Conservation (phyloP, 805 yeast genomes). For the Monosporozyma servazzii region DNA sequence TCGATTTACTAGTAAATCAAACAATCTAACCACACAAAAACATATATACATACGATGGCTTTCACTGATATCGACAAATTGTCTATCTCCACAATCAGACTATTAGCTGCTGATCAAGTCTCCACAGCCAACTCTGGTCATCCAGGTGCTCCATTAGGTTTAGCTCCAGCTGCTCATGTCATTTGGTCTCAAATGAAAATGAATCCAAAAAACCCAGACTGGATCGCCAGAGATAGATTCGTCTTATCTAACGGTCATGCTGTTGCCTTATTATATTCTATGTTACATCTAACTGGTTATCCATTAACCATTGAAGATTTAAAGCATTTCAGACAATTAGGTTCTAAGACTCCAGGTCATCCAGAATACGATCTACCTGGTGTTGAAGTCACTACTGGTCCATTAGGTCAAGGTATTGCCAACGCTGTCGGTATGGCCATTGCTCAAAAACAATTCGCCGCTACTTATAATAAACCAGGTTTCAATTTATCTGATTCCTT, state of each 20-base stretch:
- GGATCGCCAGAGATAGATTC: slow-evolving; percentile 94
- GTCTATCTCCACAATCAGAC: slow-evolving; percentile 82
- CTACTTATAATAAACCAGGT: slow-evolving; percentile 80
- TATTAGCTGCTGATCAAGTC: slow-evolving; percentile 80
- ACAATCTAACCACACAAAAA: background rate
- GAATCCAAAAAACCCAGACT: slow-evolving; percentile 84
- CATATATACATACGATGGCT: slow-evolving; percentile 16
- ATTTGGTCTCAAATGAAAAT: slow-evolving; percentile 71
- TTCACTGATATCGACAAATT: slow-evolving; percentile 54
- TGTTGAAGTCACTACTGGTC: slow-evolving; percentile 96
- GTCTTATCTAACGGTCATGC: slow-evolving; percentile 96
- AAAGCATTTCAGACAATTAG: slow-evolving; percentile 81
- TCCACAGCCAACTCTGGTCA: slow-evolving; percentile 91
- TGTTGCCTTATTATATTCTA: slow-evolving; percentile 77
- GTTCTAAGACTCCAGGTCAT: slow-evolving; percentile 94
- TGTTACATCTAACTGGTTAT: slow-evolving; percentile 82
- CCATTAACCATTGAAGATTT: slow-evolving; percentile 69
- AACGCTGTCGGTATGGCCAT: slow-evolving; percentile 96
- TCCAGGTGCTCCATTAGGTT: slow-evolving; percentile 98
- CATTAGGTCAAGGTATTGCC: slow-evolving; percentile 94
- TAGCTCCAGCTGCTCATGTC: slow-evolving; percentile 92
- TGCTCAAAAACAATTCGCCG: slow-evolving; percentile 87
- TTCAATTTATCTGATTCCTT: slow-evolving; percentile 60
- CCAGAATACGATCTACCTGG: slow-evolving; percentile 91
- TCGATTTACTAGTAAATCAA: background rate